Base-by-base conservation (phyloP, 306 rosid genomes). In the Cicer pinnatifidum region DNA sequence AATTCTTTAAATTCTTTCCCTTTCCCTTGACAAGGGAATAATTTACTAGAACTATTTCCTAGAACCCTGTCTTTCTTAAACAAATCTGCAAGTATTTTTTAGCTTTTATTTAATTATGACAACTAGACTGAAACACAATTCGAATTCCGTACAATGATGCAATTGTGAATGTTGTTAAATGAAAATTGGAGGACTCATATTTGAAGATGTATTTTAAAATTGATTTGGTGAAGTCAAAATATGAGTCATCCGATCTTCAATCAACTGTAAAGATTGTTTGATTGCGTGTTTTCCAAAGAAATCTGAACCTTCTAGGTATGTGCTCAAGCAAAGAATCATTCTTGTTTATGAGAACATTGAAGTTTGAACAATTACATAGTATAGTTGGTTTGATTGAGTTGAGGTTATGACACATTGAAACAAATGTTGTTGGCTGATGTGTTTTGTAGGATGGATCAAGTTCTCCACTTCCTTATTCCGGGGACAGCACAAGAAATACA, bases 401-500 rank as follows among this genome's bases (percentile, higher is more conserved):
- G n/a, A 56, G 23, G 12, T 71, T 56, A 9, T 38, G 40, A 6
- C 38, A 33, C 1, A 33, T 68, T 44, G 2, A 48, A 10, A 51
- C 23, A 19, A 46, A 66, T 50, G 40, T 48, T 8, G 17, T 6
- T 69, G 48, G 58, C 17, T 69, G 38, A 57, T 9, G 1, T 2
- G 35, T 33, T 39, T 71, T 80, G 63, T 59, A 80, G 82, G 82
- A 72, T 80, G 79, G 40, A 72, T 1, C n/a, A 0, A 2, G 57
- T 50, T 77, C 75, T 51, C 72, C 79, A 28, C 78, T 63, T 74
- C 63, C 62, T 44, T 16, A 47, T 57, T 76, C 76, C 23, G 77
- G 63, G 41, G 70, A 75, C 6, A 80, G 82, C 79, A 1, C 51
- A 61, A 37, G 7, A 59, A 60, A 76, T 41, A 3, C 41, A 11